phyloP scores from a whole-genome alignment of 1,139 yeast genomes.

The Candida tropicalis region DNA sequence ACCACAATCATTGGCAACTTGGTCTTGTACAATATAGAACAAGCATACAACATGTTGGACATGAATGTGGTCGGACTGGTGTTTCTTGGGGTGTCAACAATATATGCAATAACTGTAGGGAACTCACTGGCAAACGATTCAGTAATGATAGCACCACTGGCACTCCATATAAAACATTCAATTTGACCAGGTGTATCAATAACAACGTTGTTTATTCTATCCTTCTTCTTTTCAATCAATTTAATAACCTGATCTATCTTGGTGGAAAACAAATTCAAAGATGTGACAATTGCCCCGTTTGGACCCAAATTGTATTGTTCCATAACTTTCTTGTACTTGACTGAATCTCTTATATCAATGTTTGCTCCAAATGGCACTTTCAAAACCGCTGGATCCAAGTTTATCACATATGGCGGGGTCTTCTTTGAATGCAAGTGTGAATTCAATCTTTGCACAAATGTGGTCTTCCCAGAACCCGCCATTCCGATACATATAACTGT shows the following conservation, averaged over 20 bases:
- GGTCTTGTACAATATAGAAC: conserved; percentile 94
- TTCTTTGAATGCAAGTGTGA: conserved; percentile 77
- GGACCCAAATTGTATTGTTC: conserved; percentile 92
- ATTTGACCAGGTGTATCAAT: conserved; percentile 99
- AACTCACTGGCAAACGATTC: conserved; percentile 95
- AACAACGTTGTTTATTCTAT: conserved; percentile 67
- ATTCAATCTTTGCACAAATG: conserved; percentile 93
- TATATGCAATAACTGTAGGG: conserved; percentile 94
- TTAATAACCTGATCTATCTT: conserved; percentile 94
- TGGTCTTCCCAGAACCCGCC: conserved; percentile 99
- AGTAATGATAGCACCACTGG: conserved; percentile 94
- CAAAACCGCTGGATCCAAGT: conserved; percentile 94
- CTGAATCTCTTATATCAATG: conserved; percentile 94
- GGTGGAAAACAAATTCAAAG: conserved; percentile 87
- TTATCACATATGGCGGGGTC: conserved; percentile 85
- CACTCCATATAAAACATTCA: conserved; percentile 96
- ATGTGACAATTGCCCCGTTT: conserved; percentile 97
- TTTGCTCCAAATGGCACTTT: conserved; percentile 92
- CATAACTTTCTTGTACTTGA: conserved; percentile 95
- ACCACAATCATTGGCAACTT: conserved; percentile 96
- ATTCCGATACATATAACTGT: conserved; percentile 87
- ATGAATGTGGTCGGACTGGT: conserved; percentile 95
- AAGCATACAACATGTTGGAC: conserved; percentile 97
- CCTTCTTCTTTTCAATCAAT: conserved; percentile 79
- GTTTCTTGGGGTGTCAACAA: conserved; percentile 95